Base-by-base conservation (phyloP, 2,329 filamentous ascomycete genomes). In the Aspergillus thermomutatus region DNA sequence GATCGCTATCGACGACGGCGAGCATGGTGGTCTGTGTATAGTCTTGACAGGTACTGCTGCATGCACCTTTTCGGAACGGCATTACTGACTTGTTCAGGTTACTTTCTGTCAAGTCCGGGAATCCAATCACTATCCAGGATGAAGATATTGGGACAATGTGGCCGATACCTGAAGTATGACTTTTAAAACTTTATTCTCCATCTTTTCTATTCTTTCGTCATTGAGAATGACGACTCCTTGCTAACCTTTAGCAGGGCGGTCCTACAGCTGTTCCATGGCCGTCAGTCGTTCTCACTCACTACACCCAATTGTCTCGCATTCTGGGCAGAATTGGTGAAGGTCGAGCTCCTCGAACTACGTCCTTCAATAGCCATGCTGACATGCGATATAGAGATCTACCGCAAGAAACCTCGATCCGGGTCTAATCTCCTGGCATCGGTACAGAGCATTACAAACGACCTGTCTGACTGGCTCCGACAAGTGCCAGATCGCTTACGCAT, bases 21-120 rank as follows among this genome's bases (percentile, higher is more conserved):
- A 7, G 75, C 81, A 3, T 84, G 81, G 81, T 84, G 82, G 82
- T 82, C 79, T 31, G 77, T 83, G 1, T 84, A 84, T 63, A 82
- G 80, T 60, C 69, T 84, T 40, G 82, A 83, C 64, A 72, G 80
- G 69, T 72, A 64, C 41, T 19, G 14, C 6, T 8, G 5, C 26
- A 14, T 34, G 5, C 23, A 23, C 7, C 6, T 11, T 14, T n/a
- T 23, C 11, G 11, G 21, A 26, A 14, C 10, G 23, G 3, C 14
- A 23, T 21, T 19, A 8, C 26, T 47, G 14, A 41, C 25, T 7
- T 17, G 40, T 7, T 4, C 34, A 72, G 75, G 14, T 78, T 84
- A 27, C 69, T 83, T 1, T 80, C 78, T 2, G 79, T 81, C 56
- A 84, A 83, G 59, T 80, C 79, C 1, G 82, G 82, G 7, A 81